Base-by-base conservation (phyloP, 2,329 filamentous ascomycete species). In the Pyricularia grisea region DNA sequence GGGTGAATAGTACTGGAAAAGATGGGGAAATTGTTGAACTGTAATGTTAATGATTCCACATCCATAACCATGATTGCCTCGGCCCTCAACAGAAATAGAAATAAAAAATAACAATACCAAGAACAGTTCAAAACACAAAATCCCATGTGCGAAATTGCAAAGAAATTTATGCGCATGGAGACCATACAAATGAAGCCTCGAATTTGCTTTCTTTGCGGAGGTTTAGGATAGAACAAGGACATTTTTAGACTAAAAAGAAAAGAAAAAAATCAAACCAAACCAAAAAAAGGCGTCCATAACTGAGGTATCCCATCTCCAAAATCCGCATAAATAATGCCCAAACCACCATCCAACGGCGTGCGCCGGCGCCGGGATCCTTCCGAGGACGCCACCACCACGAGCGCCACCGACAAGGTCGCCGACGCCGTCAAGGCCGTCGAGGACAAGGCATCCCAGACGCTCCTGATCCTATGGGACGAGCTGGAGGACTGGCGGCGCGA, bases 401-500 rank as follows among this genome's bases (percentile, higher is more conserved):
- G 27, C 27, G 60, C 60, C 60, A 63, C 25, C 25, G 60, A 63
- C 6, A 20, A 9, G 5, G 61, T 69, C 17, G 17, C 75, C 76
- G 55, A 71, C 76, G 60, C 74, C 1, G 76, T 75, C 61, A 75
- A 75, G 63, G 65, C 76, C 10, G 73, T 79, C 68, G 83, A 85
- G 70, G 71, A 75, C 7, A 81, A 78, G 67, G 73, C 83, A 55
- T 78, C 81, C 28, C 71, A 75, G 3, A 76, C 80, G 0, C 76
- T 84, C 4, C 80, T 85, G 42, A 72, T 86, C n/a, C 77, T 81
- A 69, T 88, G 85, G 85, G 83, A 88, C 72, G 85, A 88, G 68
- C 82, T 88, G 11, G 84, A 85, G 14, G 71, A 78, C 68, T 88
- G 86, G 86, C 85, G 85, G 64, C 85, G 84, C 72, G 86, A 88